Evolutionary conservation across 495 filamentous ascomycete species (phyloP).

Genomic region (Penicillium chermesinum): DNA sequence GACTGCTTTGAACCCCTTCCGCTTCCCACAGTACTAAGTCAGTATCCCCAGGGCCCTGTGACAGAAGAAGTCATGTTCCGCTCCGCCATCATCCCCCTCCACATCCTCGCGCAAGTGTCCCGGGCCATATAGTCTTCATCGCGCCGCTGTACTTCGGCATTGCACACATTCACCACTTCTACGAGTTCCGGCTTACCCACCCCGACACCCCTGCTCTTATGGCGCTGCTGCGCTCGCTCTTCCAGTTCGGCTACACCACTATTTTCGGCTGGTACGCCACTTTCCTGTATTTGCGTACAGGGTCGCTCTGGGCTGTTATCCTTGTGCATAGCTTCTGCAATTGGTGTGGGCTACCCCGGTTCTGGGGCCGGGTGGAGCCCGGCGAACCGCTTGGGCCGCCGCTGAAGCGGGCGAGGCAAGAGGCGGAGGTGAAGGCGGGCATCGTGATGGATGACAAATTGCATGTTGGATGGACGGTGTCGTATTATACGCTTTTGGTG

Average conservation of each 20-base stretch:
- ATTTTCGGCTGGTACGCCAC: constrained; percentile 90
- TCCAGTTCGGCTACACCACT: constrained; percentile 91
- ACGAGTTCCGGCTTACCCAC: constrained; percentile 83
- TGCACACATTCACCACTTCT: constrained; percentile 91
- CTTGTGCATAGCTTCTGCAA: constrained; percentile 88
- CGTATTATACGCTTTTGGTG: constrained; percentile 72
- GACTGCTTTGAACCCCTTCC: not conserved
- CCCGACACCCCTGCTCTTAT: constrained; percentile 57
- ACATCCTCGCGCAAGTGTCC: constrained; percentile 63
- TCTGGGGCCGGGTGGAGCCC: constrained; percentile 71
- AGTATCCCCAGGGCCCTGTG: constrained; percentile 61
- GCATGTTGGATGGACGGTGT: constrained; percentile 60
- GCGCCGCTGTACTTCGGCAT: constrained; percentile 91
- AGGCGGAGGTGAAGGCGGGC: constrained; percentile 19
- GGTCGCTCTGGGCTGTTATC: constrained; percentile 67
- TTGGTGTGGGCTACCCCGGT: constrained; percentile 77
- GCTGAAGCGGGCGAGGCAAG: constrained; percentile 1
- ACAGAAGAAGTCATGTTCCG: constrained; percentile 95
- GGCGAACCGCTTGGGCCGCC: not conserved
- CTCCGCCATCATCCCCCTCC: constrained; percentile 72
- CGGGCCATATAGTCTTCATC: constrained; percentile 62
- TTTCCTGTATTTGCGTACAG: constrained; percentile 82
- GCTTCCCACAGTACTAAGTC: not conserved
- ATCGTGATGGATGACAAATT: constrained; percentile 23
- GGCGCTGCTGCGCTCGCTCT: constrained; percentile 62